Base-by-base conservation (phyloP, 164 flowering plant species). In the Paratinospora sagittata region DNA sequence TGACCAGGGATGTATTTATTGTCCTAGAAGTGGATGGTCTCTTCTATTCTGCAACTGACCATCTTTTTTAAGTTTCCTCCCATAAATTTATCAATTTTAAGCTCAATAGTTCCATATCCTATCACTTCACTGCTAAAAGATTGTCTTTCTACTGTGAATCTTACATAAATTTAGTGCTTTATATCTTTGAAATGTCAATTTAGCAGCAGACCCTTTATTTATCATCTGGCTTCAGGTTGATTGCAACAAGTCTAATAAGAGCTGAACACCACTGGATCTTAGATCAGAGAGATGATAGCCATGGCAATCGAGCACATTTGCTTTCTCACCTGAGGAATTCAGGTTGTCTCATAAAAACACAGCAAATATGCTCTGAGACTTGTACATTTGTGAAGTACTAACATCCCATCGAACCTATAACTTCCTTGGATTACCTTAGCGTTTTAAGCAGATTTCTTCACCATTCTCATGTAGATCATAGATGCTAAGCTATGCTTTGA, bases 21-120 rank as follows among this genome's bases (percentile, higher is more conserved):
- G n/a, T 76, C 65, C 21, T 63, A 78, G 77, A 69, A 66, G 58
- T 64, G 41, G 58, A 71, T 68, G 69, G 77, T 72, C 70, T 57
- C 55, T 43, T 30, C 49, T 33, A 45, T 14, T 66, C 55, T 70
- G 33, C 39, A 45, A 63, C 70, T 69, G 76, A 41, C 69, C 67
- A 70, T 72, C 67, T 69, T n/a, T n/a, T n/a, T 67, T 43, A 34
- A 60, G 71, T 45, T 75, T 45, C 71, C 43, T 71, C 63, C 47
- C 47, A 37, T 41, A 58, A 58, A n/a, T 69, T 63, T 16, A 63
- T 9, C 73, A 64, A 52, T 55, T 49, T 60, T 63, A 34, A 47
- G 68, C 63, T 68, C 43, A 16, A 7, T 16, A 52, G n/a, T 52
- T 52, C 58, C 58, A 52, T 52, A 16, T 16, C 58, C 21, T 16